Evolutionary conservation across 2,329 filamentous ascomycete species (phyloP), one percentile per base, ranked within the genome.

Genomic region (Graphiopsis chlorocephala): DNA sequence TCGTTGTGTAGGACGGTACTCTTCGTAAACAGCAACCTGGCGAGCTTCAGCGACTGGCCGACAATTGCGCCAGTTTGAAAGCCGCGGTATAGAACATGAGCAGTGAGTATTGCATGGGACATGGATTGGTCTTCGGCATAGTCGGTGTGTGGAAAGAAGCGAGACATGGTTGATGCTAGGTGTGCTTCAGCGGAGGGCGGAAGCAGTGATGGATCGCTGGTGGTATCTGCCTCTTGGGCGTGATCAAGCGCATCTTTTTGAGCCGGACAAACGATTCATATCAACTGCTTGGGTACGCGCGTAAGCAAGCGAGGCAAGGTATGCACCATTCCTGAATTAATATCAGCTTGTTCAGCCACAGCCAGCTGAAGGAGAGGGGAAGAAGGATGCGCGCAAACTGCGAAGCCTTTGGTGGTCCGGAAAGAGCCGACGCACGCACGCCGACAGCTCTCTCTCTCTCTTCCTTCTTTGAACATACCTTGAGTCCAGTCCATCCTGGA

Each of bases 61-160:
- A 87, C 65, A 58, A 85, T 73, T 48, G 84, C 76, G 66, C 85
- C 86, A 14, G 80, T 74, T 64, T 84, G 83, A 65, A 87, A 76
- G 66, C 79, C 83, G 45, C 86, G 84, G 55, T 83, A 83, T 55
- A 87, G 78, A 68, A 88, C 84, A 76, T 90, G 87, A 0, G 81
- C 78, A 64, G 81, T 81, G 66, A 90, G 84, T 69, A 90, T 85
- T 4, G 82, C 78, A 66, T 77, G 78, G 8, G 82, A 71, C 65
- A 82, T 77, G 33, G 83, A 82, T 69, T 90, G 88, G 73, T 90
- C 87, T 77, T 90, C 87, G 31, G 86, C 86, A 73, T 86, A 86
- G 59, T 79, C 67, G 4, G 85, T 64, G 71, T 86, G 85, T 6
- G 85, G 84, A 73, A 78, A 80, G 73, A 83, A 81, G 64, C 82